Base-by-base conservation (phyloP, 202 grass and related monocot genomes). In the Digitaria exilis region DNA sequence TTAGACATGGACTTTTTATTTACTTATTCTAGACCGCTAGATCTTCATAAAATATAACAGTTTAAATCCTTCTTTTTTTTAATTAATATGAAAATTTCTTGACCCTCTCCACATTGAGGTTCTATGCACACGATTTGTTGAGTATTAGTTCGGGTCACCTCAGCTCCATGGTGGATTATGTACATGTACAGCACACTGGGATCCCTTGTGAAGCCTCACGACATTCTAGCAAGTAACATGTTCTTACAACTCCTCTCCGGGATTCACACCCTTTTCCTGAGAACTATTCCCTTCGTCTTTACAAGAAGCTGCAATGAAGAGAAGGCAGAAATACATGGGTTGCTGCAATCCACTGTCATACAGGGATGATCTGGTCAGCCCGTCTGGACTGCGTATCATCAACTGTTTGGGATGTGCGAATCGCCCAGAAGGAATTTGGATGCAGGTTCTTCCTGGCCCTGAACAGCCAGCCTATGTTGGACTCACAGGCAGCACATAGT, bases 391-490 rank as follows among this genome's bases (percentile, higher is more conserved):
- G 72, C 67, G 84, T 96, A 73, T 90, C 91, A 21, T 94, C 93
- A 54, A 75, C 83, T 37, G 93, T 78, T 52, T 91, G 77, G 29
- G 91, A 88, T 24, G 61, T 92, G 37, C 96, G 90, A 49, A 98
- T 79, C n/a, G 85, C 92, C 91, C 92, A 98, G 81, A 98, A 98
- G 58, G 96, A 98, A 84, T 88, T 93, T 0, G 93, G 96, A 60
- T 92, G 80, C 29, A 95, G 42, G 75, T 90, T 90, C 78, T 63
- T 98, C 60, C 84, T 88, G 2, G 81, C 81, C 17, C 80, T 93
- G 85, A 98, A 98, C 31, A 76, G 66, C 93, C 96, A 98, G 39
- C 93, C 93, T 60, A 98, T 87, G 64, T 95, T 88, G 28, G 85
- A 83, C 77, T 87, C 81, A 28, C 93, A 98, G 56, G 76, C 52